phyloP scores from a whole-genome alignment of 306 rosid species.

The Medicago truncatula region DNA sequence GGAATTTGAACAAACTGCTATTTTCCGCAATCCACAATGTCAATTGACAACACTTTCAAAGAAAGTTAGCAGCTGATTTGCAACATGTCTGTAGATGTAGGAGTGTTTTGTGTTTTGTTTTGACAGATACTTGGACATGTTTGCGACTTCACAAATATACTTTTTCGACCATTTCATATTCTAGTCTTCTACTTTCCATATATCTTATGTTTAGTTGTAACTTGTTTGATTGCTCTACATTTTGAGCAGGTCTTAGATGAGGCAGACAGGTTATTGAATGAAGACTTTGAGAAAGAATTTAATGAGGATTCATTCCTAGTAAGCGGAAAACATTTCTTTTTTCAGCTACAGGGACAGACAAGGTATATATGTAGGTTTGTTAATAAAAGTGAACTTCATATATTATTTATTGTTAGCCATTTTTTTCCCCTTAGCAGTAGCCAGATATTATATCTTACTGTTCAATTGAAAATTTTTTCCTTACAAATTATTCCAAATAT shows the following conservation, averaged over 20 bases:
- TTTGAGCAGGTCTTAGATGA: constrained; percentile 86
- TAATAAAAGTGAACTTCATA: background rate
- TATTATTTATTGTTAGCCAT: background rate
- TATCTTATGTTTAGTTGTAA: constrained; percentile 11
- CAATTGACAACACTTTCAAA: background rate
- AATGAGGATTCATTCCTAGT: constrained; percentile 74
- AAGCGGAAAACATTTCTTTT: constrained; percentile 86
- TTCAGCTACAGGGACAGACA: constrained; percentile 97
- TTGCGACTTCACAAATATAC: constrained; percentile 8
- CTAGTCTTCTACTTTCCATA: background rate
- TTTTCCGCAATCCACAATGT: background rate
- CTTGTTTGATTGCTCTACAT: constrained; percentile 41
- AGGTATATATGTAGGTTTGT: constrained; percentile 55
- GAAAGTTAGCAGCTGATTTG: constrained; percentile 14
- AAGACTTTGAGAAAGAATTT: constrained; percentile 79
- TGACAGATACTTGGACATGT: constrained; percentile 20
- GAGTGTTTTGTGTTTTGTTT: background rate
- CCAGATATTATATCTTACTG: background rate
- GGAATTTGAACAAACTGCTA: background rate
- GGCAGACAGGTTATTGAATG: constrained; percentile 87
- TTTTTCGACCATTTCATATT: constrained; percentile 14
- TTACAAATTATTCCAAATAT: too few relatives aligned
- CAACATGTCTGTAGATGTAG: constrained; percentile 26
- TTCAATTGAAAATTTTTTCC: constrained; percentile 24
- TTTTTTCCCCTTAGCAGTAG: constrained; percentile 18